These are phyloP conservation scores for Metschnikowia kunwiensis DNA, from an alignment of 805 yeast species.

Conservation along the genomic window DNA sequence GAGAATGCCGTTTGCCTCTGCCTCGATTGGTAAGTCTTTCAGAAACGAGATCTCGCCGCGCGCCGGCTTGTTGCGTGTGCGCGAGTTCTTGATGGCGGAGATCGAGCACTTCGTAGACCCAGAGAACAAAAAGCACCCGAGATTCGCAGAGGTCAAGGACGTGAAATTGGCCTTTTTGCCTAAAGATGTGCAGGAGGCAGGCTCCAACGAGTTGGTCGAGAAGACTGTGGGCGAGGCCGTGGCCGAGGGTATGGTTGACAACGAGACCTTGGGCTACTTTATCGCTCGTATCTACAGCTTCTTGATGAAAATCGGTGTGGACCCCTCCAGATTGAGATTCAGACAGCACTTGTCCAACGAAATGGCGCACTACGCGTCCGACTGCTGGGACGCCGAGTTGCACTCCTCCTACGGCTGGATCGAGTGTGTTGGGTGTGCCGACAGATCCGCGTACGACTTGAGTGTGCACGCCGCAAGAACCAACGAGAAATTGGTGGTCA, in stretches of 20 bases:
- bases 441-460: conserved; percentile 96
- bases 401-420: conserved; percentile 98
- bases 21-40: conserved; percentile 97
- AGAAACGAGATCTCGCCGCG: conserved; percentile 99
- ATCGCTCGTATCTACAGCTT: conserved; percentile 88
- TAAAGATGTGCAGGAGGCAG: conserved; percentile 82
- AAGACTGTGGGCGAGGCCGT: conserved; percentile 91
- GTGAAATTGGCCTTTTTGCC: conserved; percentile 76
- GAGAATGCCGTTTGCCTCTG: conserved; percentile 99
- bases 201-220: conserved; percentile 64
- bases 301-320: conserved; percentile 86
- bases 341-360: conserved; percentile 98
- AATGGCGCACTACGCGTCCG: conserved; percentile 99
- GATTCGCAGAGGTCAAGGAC: conserved; percentile 73
- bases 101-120: conserved; percentile 99
- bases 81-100: conserved; percentile 99
- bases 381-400: conserved; percentile 99
- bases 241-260: conserved; percentile 80
- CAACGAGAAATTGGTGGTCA: conserved; percentile 90
- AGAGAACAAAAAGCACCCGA: conserved; percentile 73
- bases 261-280: conserved; percentile 96
- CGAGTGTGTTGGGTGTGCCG: conserved; percentile 99
- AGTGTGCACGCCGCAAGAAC: conserved; percentile 94
- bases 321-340: conserved; percentile 79
- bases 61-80: conserved; percentile 94